Percentiles rank a stretch among this genome's conserved stretches.
These are phyloP conservation scores for Amanita polypyramis DNA, from an alignment of 768 basidiomycete genomes.

Conservation along the genomic window DNA sequence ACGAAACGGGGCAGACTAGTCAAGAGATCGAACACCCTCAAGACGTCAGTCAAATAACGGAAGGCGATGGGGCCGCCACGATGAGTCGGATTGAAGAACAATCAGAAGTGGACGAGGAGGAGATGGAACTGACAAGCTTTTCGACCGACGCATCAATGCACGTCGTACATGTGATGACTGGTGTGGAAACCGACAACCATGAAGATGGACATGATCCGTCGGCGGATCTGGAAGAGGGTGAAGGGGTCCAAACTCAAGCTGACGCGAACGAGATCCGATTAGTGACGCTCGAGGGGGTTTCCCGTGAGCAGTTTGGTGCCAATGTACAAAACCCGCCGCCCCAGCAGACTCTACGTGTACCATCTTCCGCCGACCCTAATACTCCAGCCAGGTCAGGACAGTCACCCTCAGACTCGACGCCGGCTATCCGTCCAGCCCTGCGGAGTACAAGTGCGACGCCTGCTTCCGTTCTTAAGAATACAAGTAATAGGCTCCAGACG, in stretches of 20 bases:
- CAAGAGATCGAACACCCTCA: slow-evolving; percentile 9
- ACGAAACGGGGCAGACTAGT: slow-evolving; percentile 32
- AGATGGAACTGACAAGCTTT: slow-evolving; percentile 60
- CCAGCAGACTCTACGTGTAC: slow-evolving; percentile 4
- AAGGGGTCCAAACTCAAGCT: background rate
- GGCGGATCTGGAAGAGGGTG: background rate
- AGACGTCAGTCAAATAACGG: slow-evolving; percentile 8
- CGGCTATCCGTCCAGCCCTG: slow-evolving; percentile 32
- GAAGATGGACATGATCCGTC: slow-evolving; percentile 26
- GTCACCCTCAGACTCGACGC: slow-evolving; percentile 17
- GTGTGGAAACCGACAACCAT: slow-evolving; percentile 19
- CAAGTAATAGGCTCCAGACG: slow-evolving; percentile 38
- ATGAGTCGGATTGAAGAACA: slow-evolving; percentile 42
- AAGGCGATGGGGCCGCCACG: slow-evolving; percentile 14
- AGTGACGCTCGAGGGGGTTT: background rate
- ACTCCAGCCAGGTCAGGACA: slow-evolving; percentile 2
- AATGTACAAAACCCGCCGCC: slow-evolving; percentile 1
- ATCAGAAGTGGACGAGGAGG: slow-evolving; percentile 47
- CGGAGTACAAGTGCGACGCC: slow-evolving; percentile 41
- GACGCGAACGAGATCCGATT: background rate
- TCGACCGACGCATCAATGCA: slow-evolving; percentile 57
- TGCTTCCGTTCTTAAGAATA: slow-evolving; percentile 46
- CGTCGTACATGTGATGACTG: slow-evolving; percentile 41
- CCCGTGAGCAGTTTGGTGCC: background rate
- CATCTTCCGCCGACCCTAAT: background rate